These are phyloP conservation scores for Diphasiastrum complanatum DNA, from an alignment of 83 land plant species.

Conservation along the genomic window DNA sequence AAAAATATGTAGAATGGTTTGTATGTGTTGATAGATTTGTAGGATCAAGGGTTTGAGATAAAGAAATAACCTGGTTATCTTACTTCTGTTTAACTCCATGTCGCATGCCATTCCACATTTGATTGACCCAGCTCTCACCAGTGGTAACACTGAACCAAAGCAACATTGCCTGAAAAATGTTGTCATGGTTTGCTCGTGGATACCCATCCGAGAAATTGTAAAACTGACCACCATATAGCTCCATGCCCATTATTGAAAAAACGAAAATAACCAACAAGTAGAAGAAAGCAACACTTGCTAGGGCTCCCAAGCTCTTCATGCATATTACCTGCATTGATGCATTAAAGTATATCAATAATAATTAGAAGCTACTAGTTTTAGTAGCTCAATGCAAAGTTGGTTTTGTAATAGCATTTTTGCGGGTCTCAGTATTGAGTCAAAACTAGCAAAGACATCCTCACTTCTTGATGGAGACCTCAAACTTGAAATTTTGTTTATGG, in stretches of 20 bases:
- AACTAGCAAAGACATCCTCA: too few relatives aligned
- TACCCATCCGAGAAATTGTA: conserved; percentile 20
- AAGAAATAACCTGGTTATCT: too few relatives aligned
- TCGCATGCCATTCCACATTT: conserved; percentile 35
- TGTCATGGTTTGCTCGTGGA: conserved; percentile 30
- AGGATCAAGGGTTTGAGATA: too few relatives aligned
- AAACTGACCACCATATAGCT: conserved; percentile 26
- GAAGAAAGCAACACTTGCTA: conserved; percentile 27
- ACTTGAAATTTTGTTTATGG: background rate
- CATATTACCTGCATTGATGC: conserved; percentile 15
- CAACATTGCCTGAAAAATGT: conserved; percentile 14
- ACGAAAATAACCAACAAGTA: conserved; percentile 19
- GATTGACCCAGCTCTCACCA: conserved; percentile 32
- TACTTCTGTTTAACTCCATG: conserved; percentile 19
- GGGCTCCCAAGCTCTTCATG: conserved; percentile 17
- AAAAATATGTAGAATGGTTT: too few relatives aligned
- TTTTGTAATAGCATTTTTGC: too few relatives aligned
- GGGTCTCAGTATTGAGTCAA: too few relatives aligned
- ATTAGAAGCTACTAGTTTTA: background rate
- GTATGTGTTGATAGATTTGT: too few relatives aligned
- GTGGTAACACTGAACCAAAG: conserved; percentile 36
- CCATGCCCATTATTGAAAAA: conserved; percentile 31
- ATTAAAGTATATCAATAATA: too few relatives aligned
- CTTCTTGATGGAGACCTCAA: background rate
- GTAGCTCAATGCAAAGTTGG: background rate